Base-by-base conservation (phyloP, 352 stramenopile genomes). In the Phytophthora pinifolia region DNA sequence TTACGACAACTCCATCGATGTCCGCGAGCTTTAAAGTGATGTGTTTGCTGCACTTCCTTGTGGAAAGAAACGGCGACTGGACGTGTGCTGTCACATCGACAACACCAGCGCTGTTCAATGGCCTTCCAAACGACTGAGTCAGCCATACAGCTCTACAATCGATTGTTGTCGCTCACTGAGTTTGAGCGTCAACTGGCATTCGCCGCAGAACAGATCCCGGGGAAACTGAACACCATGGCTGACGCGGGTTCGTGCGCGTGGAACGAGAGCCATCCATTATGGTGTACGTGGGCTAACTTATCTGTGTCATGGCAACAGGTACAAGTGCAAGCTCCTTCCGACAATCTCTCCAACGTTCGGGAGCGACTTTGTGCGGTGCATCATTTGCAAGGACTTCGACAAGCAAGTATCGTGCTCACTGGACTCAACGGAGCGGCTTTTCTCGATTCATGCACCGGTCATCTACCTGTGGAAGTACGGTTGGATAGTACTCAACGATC, bases 401-500 rank as follows among this genome's bases (percentile, higher is more conserved):
- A 2, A 32, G 13, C 44, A 59, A 62, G 27, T 67, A 67, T 13
- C 4, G 17, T 9, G 9, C n/a, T 0, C 6, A 47, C 6, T 67
- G 58, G 63, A 8, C 8, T 0, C 47, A 72, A 31, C 65, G 63
- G 57, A 27, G 8, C 5, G 1, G 8, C 4, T 70, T 66, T 30
- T 30, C 51, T 1, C 6, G 9, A 22, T 29, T 34, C 1, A 63
- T 63, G 56, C 8, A 6, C 0, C 61, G 62, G 43, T 48, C 47
- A 50, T 62, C 0, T 70, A 62, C 30, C 31, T 57, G 9, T 65
- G 61, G 54, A 33, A 38, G n/a, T 62, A 48, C 25, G 61, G 61
- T 1, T 58, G 44, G 37, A 61, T 17, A 54, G 13, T 57, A 65
- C 32, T 5, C 27, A 8, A 70, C 62, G 1, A 66, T 70, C 31